phyloP scores from a whole-genome alignment of 2,329 filamentous ascomycete genomes.

The Botrytis aclada region DNA sequence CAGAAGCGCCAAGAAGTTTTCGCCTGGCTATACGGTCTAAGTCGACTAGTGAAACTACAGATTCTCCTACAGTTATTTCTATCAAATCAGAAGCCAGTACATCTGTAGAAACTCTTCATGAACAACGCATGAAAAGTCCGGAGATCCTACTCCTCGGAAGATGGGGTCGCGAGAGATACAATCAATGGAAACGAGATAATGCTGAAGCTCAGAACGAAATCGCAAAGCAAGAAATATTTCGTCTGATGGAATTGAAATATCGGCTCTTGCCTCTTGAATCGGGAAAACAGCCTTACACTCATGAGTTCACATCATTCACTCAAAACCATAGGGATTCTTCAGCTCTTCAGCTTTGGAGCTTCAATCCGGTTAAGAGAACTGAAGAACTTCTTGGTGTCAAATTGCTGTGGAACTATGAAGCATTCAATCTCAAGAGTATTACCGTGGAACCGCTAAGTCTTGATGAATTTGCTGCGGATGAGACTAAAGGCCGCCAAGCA shows the following conservation, averaged over 20 bases:
- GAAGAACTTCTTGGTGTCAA: background rate
- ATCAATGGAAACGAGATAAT: background rate
- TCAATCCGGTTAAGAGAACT: background rate
- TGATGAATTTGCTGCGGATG: background rate
- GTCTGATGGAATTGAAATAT: constrained; percentile 4
- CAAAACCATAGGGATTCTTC: background rate
- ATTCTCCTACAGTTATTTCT: background rate
- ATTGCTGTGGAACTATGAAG: background rate
- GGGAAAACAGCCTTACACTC: background rate
- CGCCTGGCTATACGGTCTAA: background rate
- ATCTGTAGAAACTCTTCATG: background rate
- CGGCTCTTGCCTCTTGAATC: background rate
- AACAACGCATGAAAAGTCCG: background rate
- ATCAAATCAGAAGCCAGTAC: background rate
- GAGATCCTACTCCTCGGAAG: background rate
- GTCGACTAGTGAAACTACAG: background rate
- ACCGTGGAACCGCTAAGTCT: background rate
- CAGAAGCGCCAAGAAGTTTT: background rate
- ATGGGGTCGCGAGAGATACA: constrained; percentile 2
- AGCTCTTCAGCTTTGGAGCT: background rate
- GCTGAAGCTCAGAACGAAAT: background rate
- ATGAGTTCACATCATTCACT: background rate
- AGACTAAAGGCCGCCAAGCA: background rate
- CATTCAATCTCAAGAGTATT: background rate
- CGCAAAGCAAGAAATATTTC: background rate